These are phyloP conservation scores for Eimeria falciformis DNA, from an alignment of 169 alveolate genomes.

Conservation along the genomic window DNA sequence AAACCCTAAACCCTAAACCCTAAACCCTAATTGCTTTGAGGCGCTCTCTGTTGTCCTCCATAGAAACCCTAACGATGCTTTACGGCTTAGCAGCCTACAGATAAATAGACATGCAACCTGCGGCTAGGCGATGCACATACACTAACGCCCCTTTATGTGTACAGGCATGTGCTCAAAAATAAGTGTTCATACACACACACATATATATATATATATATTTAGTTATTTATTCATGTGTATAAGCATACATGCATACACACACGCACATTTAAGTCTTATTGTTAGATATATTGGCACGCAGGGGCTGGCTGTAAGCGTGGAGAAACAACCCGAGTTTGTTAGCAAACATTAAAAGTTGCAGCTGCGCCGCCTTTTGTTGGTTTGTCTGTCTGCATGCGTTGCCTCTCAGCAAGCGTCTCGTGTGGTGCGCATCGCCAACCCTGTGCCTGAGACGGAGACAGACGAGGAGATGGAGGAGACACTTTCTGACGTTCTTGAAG, in stretches of 20 bases:
- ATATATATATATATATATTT: too few relatives aligned
- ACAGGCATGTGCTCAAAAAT: too few relatives aligned
- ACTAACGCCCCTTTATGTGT: neutral
- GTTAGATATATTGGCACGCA: neutral
- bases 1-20: neutral
- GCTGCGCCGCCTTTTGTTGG: too few relatives aligned
- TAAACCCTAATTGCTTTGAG: neutral
- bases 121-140: neutral
- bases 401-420: conserved; percentile 68
- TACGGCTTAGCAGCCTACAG: neutral
- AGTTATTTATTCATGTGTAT: neutral
- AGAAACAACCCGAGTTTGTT: too few relatives aligned
- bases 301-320: neutral
- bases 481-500: conserved; percentile 34
- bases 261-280: neutral
- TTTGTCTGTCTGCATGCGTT: neutral
- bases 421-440: conserved; percentile 36
- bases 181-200: too few relatives aligned
- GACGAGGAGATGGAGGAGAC: conserved; percentile 64
- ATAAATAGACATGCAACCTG: neutral
- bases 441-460: conserved; percentile 31
- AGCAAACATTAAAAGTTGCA: neutral
- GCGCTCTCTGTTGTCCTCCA: neutral
- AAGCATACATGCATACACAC: neutral
- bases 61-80: neutral